Evolutionary conservation across 805 yeast genomes (phyloP), one percentile per base, ranked within the genome.

Genomic region (Starmerella stigmatis): DNA sequence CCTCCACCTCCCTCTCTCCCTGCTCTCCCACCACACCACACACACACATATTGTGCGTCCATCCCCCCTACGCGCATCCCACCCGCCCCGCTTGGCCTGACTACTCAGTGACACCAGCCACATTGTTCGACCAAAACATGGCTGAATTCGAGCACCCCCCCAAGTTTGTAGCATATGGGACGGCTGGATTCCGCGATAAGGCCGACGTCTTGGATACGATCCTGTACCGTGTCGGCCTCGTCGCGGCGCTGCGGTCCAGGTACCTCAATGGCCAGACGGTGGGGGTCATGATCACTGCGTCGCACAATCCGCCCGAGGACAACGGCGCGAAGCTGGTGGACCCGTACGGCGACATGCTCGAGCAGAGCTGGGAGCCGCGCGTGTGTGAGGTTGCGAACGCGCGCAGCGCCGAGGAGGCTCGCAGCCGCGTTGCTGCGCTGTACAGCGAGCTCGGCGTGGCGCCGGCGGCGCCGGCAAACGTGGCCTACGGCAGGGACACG

Each of bases 231-330:
- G 86, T 82, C 15, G 95, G 96, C 2, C 68, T 86, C 16, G 61
- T 88, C 22, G 96, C 98, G 0, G 68, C 79, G 1, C 66, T 92
- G 51, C 72, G 98, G 57, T 86, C 96, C n/a, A 73, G 79, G 47
- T 71, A 68, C 49, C 65, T 82, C 26, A 65, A 67, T 1, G 84
- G 89, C 1, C 69, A 80, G 55, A 74, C 81, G 8, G 74, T 88
- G 25, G 98, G 98, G n/a, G 80, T 88, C 11, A 89, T 92, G 96
- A 79, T 92, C 58, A 92, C 96, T 1, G 96, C 96, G 0, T 82
- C 94, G 0, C 96, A 86, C 63, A 86, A 86, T 57, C 96, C 96
- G 0, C 94, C 96, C 0, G 69, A 69, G 33, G 96, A 88, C 60
- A 86, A 86, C 56, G 96, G 96, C 23, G 89, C 86, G 41, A 89